phyloP scores from a whole-genome alignment of 1,284 basidiomycete species.

The Kalmanozyma brasiliensis region DNA sequence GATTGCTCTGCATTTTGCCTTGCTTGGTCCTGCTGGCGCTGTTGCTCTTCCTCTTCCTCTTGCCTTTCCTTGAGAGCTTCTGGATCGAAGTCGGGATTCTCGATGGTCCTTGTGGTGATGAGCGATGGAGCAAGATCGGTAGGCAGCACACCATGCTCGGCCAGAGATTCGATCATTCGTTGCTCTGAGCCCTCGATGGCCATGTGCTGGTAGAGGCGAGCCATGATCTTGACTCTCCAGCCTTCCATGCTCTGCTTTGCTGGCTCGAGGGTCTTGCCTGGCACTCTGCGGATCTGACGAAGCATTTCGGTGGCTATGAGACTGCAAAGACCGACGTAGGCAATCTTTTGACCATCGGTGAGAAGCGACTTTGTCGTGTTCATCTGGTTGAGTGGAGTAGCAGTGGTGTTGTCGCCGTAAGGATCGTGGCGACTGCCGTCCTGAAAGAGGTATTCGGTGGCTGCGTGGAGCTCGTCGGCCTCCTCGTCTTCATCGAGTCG shows the following conservation, averaged over 20 bases:
- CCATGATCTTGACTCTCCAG: conserved; percentile 65
- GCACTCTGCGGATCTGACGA: conserved; percentile 44
- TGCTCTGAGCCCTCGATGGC: conserved; percentile 65
- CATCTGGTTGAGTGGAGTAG: conserved; percentile 66
- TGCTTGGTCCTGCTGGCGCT: conserved; percentile 12
- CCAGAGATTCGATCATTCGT: conserved; percentile 66
- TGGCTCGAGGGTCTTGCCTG: conserved; percentile 47
- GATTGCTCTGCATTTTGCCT: neutral
- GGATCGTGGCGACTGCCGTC: conserved; percentile 53
- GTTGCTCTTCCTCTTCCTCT: conserved; percentile 29
- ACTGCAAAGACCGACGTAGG: conserved; percentile 66
- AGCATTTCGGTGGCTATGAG: conserved; percentile 61
- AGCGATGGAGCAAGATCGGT: conserved; percentile 65
- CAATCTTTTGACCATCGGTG: conserved; percentile 65
- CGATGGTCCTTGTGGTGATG: conserved; percentile 63
- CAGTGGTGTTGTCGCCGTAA: conserved; percentile 44
- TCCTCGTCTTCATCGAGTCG: conserved; percentile 66
- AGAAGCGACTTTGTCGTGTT: conserved; percentile 66
- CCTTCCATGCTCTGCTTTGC: conserved; percentile 56
- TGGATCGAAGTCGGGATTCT: conserved; percentile 66
- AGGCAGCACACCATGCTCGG: conserved; percentile 63
- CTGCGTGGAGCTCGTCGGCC: conserved; percentile 61
- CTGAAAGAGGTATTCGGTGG: conserved; percentile 65
- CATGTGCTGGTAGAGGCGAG: conserved; percentile 67
- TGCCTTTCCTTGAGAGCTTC: conserved; percentile 41